Conservation (phyloP, 495 filamentous ascomycete species). For the Aspergillus sparsus region DNA sequence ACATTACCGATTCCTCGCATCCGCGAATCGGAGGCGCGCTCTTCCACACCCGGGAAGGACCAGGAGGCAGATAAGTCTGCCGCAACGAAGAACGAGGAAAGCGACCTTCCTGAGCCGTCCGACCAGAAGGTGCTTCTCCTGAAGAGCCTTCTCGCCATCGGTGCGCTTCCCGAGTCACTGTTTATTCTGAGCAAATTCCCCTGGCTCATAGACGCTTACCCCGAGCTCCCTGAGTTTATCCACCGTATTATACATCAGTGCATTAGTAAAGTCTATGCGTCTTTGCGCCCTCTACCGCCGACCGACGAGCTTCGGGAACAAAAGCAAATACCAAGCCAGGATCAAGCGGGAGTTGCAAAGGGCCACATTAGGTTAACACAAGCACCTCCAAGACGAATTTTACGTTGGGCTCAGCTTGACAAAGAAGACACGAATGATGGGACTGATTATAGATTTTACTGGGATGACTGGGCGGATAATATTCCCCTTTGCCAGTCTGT, state of each 20-base stretch:
- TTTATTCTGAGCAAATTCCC: constrained; percentile 90
- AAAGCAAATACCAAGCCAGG: constrained; percentile 55
- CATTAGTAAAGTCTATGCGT: constrained; percentile 66
- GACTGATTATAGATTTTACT: constrained; percentile 85
- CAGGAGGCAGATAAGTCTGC: constrained; percentile 51
- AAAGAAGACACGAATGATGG: constrained; percentile 70
- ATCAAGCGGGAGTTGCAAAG: constrained; percentile 65
- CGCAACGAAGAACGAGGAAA: constrained; percentile 51
- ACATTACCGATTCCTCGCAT: constrained; percentile 55
- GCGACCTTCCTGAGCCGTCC: constrained; percentile 72
- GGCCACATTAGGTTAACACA: constrained; percentile 62
- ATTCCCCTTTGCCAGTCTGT: constrained; percentile 86
- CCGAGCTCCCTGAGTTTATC: constrained; percentile 74
- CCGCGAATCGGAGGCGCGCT: constrained; percentile 45
- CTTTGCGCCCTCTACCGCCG: constrained; percentile 48
- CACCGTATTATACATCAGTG: constrained; percentile 82
- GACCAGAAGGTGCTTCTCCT: constrained; percentile 88
- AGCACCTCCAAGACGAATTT: constrained; percentile 57
- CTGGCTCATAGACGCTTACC: constrained; percentile 82
- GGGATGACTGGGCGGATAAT: constrained; percentile 95
- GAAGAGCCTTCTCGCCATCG: constrained; percentile 82
- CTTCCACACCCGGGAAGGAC: constrained; percentile 51
- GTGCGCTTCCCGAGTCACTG: constrained; percentile 88
- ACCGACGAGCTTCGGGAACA: constrained; percentile 42
- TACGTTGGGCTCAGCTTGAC: constrained; percentile 80